phyloP scores from a whole-genome alignment of 805 yeast species.

The Starmerella sp. region DNA sequence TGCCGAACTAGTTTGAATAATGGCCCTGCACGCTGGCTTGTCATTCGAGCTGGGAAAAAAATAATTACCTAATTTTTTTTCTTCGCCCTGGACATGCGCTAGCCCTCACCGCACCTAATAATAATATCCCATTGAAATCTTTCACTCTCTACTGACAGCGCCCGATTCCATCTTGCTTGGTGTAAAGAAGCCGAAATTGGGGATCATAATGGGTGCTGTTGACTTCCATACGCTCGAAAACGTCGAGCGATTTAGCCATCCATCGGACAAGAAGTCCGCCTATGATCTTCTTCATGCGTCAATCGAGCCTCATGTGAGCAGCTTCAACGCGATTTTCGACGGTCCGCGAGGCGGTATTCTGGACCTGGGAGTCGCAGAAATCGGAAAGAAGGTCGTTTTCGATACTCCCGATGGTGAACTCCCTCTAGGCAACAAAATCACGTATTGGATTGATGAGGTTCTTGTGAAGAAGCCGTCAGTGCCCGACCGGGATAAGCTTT shows the following conservation, averaged over 20 bases:
- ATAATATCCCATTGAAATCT: constrained; percentile 1
- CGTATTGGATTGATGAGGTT: constrained; percentile 75
- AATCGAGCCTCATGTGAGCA: constrained; percentile 88
- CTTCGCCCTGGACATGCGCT: background rate
- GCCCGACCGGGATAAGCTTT: constrained; percentile 55
- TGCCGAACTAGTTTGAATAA: background rate
- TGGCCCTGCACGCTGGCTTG: background rate
- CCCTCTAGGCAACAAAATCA: constrained; percentile 73
- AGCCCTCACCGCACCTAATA: background rate
- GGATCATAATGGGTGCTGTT: constrained; percentile 24
- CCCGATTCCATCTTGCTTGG: background rate
- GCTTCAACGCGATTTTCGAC: constrained; percentile 88
- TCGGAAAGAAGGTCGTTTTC: constrained; percentile 74
- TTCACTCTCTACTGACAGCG: background rate
- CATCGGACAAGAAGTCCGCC: constrained; percentile 76
- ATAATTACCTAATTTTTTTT: constrained; percentile 4
- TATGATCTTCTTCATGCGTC: constrained; percentile 80
- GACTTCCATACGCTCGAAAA: constrained; percentile 72
- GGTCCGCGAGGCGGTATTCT: constrained; percentile 78
- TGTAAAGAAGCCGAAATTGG: background rate
- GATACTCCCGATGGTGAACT: constrained; percentile 55
- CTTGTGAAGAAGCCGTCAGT: constrained; percentile 81
- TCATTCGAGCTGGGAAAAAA: background rate
- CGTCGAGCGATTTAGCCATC: constrained; percentile 72
- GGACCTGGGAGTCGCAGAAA: constrained; percentile 76